These are phyloP conservation scores for Lavandula angustifolia DNA, from an alignment of 257 asterid genomes.

Conservation along the genomic window DNA sequence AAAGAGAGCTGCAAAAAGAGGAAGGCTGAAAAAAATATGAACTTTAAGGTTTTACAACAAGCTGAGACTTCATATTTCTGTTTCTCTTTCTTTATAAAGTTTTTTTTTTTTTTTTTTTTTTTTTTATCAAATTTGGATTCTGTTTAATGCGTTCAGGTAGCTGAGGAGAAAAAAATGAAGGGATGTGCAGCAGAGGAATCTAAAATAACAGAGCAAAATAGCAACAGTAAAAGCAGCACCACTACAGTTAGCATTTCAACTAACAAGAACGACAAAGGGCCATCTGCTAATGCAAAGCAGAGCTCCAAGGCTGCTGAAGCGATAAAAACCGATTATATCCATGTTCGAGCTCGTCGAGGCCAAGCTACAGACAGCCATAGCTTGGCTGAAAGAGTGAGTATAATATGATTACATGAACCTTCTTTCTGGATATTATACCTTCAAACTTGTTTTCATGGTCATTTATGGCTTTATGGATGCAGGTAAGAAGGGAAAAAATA, in stretches of 20 bases:
- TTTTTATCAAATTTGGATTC: neutral
- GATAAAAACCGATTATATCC: slow-evolving; percentile 77
- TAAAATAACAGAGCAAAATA: slow-evolving; percentile 53
- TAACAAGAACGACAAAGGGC: slow-evolving; percentile 30
- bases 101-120: neutral
- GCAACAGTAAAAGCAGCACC: slow-evolving; percentile 48
- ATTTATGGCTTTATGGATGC: neutral
- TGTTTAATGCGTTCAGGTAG: slow-evolving; percentile 34
- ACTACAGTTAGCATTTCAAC: slow-evolving; percentile 29
- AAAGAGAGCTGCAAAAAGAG: slow-evolving; percentile 60
- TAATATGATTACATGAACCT: neutral
- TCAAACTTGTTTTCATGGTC: neutral
- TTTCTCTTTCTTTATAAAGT: neutral
- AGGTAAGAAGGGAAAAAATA: slow-evolving; percentile 93
- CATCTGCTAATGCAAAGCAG: slow-evolving; percentile 21
- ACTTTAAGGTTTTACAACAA: slow-evolving; percentile 42
- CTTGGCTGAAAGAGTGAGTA: slow-evolving; percentile 90
- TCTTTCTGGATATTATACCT: no score
- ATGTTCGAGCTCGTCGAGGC: slow-evolving; percentile 94
- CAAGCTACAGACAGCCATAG: slow-evolving; percentile 99
- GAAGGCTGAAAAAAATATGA: slow-evolving; percentile 49
- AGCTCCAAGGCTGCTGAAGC: slow-evolving; percentile 52
- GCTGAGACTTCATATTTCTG: neutral
- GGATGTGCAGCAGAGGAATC: slow-evolving; percentile 46
- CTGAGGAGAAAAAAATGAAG: slow-evolving; percentile 55